phyloP scores from a whole-genome alignment of 345 rosid genomes.

The Microthlaspi erraticum region DNA sequence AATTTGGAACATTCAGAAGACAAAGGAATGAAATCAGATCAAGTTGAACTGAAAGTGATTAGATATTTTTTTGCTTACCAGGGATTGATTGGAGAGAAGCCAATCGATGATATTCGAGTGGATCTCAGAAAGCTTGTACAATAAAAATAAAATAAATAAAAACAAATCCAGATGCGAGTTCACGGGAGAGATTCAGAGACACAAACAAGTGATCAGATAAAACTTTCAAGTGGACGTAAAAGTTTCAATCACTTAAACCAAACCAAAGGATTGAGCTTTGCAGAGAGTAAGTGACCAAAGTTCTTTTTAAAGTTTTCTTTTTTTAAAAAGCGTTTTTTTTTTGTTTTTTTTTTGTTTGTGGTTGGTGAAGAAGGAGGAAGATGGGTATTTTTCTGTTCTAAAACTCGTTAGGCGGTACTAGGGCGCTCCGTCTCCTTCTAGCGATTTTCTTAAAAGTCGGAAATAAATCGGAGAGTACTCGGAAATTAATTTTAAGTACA shows the following conservation, averaged over 20 bases:
- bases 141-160: neutral
- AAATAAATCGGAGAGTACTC: too few relatives aligned
- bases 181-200: slow-evolving; percentile 30
- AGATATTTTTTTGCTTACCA: slow-evolving; percentile 33
- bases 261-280: slow-evolving; percentile 33
- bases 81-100: slow-evolving; percentile 19
- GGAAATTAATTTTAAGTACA: too few relatives aligned
- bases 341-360: neutral
- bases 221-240: slow-evolving; percentile 39
- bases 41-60: slow-evolving; percentile 10
- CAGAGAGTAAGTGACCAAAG: slow-evolving; percentile 13
- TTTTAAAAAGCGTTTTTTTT: neutral
- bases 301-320: too few relatives aligned
- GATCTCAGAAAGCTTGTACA: slow-evolving; percentile 37
- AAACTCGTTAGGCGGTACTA: too few relatives aligned
- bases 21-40: slow-evolving; percentile 4
- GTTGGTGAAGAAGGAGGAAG: slow-evolving; percentile 29
- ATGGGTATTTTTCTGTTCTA: neutral
- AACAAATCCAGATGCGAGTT: slow-evolving; percentile 24
- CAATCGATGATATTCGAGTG: slow-evolving; percentile 8
- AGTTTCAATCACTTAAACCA: slow-evolving; percentile 19
- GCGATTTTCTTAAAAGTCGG: too few relatives aligned
- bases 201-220: slow-evolving; percentile 43
- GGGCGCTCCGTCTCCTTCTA: too few relatives aligned
- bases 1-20: neutral